phyloP scores from a whole-genome alignment of 2,329 filamentous ascomycete species.

The Cercospora nicotianae region DNA sequence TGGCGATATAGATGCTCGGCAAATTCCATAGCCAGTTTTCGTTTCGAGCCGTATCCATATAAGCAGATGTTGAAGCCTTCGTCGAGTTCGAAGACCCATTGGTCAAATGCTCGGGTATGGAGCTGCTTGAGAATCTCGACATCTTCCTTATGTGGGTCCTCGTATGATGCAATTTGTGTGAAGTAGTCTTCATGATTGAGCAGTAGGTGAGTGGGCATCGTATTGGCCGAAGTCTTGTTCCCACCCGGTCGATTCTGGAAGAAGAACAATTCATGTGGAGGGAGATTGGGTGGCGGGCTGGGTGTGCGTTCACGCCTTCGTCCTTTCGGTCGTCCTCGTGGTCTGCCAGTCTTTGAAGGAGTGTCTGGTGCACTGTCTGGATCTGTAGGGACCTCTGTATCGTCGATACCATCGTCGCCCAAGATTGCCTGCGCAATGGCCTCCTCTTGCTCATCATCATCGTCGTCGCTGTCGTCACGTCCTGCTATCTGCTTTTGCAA shows the following conservation, averaged over 20 bases:
- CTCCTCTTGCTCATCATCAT: constrained; percentile 54
- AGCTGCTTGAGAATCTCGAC: constrained; percentile 70
- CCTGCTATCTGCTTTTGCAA: constrained; percentile 71
- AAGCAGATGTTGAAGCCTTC: constrained; percentile 87
- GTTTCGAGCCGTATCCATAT: constrained; percentile 91
- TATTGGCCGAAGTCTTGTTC: constrained; percentile 84
- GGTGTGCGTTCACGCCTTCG: constrained; percentile 63
- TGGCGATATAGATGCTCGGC: constrained; percentile 66
- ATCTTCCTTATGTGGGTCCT: constrained; percentile 69
- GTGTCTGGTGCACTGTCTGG: constrained; percentile 46
- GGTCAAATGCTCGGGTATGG: constrained; percentile 78
- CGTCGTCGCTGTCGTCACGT: constrained; percentile 67
- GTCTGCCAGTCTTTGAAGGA: constrained; percentile 48
- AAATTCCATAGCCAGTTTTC: constrained; percentile 70
- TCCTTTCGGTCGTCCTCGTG: constrained; percentile 56
- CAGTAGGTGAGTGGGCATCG: constrained; percentile 69
- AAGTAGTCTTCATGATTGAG: constrained; percentile 95
- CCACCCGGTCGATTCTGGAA: constrained; percentile 82
- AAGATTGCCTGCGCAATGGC: constrained; percentile 33
- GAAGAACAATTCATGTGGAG: constrained; percentile 89
- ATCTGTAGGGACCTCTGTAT: constrained; percentile 37
- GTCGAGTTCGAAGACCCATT: constrained; percentile 88
- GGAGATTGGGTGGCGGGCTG: constrained; percentile 77
- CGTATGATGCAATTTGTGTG: constrained; percentile 60
- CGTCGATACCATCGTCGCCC: constrained; percentile 27